Base-by-base conservation (phyloP, 2,329 filamentous ascomycete species). In the Verticillium dahliae region DNA sequence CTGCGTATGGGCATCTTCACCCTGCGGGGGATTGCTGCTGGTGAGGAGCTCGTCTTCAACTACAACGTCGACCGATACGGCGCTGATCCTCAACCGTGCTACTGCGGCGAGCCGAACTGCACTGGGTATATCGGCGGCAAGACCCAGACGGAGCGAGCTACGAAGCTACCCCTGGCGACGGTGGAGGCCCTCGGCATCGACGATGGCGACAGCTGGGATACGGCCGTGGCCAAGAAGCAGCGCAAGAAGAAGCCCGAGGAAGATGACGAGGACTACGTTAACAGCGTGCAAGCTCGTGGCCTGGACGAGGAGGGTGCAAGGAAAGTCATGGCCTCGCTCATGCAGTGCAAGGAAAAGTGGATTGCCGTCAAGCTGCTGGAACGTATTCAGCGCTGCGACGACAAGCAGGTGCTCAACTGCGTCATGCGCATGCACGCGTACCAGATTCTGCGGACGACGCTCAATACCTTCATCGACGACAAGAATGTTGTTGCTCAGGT, bases 291-390 rank as follows among this genome's bases (percentile, higher is more conserved):
- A 73, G 88, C 90, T 59, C 90, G 88, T 70, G 87, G 85, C 57
- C 83, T 97, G 63, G 88, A 92, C 66, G 91, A 95, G 69, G 86
- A 89, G 62, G 91, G 90, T 65, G 92, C 96, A 64, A 91, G 90
- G 69, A 96, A 96, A 76, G 92, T 97, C 74, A 97, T 97, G 92
- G 93, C 94, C 31, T 90, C 92, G 60, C 85, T 99, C 62, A 93
- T 97, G 87, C 94, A 97, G 74, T 97, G 92, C 82, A 96, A 97
- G 76, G 95, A 99, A 81, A 97, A 97, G 76, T 99, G 95, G 95
- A 97, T 99, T 74, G 92, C 91, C 2, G 92, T 97, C 76, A 98
- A 98, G 77, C 81, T 99, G 61, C 85, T 99, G 63, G 85, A 88
- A 67, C 93, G 95, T 59, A 92, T 99, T 65, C 91, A 97, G 75